Evolutionary conservation across 352 stramenopile genomes (phyloP).

Genomic region (Sclerospora graminicola): DNA sequence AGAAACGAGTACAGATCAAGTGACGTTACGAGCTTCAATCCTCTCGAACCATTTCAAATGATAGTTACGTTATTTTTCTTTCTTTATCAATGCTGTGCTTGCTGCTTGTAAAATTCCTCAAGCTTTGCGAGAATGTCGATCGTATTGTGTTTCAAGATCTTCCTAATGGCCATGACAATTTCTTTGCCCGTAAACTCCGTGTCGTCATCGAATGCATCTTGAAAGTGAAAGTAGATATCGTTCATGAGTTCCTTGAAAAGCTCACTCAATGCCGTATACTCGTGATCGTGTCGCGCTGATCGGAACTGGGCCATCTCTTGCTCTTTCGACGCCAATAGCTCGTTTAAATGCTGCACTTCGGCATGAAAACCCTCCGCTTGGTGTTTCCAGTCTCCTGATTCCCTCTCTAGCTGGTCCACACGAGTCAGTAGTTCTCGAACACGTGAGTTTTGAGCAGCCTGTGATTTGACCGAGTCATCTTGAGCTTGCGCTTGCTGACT

Average conservation of each 20-base stretch:
- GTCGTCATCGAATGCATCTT: constrained; percentile 78
- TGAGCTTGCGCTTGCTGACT: constrained; percentile 43
- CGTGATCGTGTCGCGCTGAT: constrained; percentile 34
- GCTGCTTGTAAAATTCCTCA: constrained; percentile 60
- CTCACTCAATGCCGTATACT: constrained; percentile 48
- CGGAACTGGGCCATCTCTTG: constrained; percentile 38
- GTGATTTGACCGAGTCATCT: constrained; percentile 41
- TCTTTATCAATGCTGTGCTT: constrained; percentile 22
- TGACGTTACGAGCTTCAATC: no score
- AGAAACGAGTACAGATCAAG: no score
- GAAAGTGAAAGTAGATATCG: constrained; percentile 82
- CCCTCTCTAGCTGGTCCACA: constrained; percentile 34
- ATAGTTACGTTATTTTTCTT: background rate
- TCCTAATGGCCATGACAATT: constrained; percentile 70
- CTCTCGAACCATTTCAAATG: no score
- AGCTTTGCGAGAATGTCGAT: constrained; percentile 65
- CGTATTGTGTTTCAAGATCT: constrained; percentile 81
- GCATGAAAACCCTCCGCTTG: constrained; percentile 35
- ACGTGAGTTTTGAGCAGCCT: constrained; percentile 33
- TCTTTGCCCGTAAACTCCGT: constrained; percentile 76
- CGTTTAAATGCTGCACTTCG: constrained; percentile 37
- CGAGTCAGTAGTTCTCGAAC: constrained; percentile 38
- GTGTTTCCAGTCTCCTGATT: constrained; percentile 27
- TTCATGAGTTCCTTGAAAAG: constrained; percentile 83
- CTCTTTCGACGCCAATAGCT: constrained; percentile 36